Evolutionary conservation across 768 basidiomycete species (phyloP).

Genomic region (Tylopilus sp.): DNA sequence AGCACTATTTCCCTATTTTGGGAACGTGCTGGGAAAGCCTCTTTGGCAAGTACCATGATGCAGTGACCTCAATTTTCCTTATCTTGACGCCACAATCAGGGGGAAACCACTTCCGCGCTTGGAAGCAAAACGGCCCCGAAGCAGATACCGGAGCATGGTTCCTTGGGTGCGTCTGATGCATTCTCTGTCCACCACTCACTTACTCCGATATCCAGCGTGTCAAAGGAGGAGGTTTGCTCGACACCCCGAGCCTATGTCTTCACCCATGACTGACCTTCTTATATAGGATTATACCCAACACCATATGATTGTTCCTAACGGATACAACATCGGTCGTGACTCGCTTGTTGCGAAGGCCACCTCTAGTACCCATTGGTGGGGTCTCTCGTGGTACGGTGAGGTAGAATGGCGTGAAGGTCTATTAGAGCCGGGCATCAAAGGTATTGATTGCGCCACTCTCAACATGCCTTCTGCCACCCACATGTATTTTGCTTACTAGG

Average conservation of each 20-base stretch:
- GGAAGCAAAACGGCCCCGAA: conserved; percentile 80
- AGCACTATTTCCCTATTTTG: conserved; percentile 73
- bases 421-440: conserved; percentile 63
- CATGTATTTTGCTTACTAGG: conserved; percentile 40
- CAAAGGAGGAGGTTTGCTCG: conserved; percentile 58
- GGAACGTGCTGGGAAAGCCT: conserved; percentile 90
- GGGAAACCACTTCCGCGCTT: conserved; percentile 88
- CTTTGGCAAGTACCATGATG: conserved; percentile 42
- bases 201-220: conserved; percentile 44
- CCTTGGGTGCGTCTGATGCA: conserved; percentile 52
- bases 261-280: neutral
- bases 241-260: neutral
- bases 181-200: neutral
- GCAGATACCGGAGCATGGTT: conserved; percentile 83
- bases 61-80: neutral
- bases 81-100: conserved; percentile 36
- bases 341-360: conserved; percentile 67
- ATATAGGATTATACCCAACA: conserved; percentile 52
- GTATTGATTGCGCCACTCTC: conserved; percentile 33
- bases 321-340: conserved; percentile 82
- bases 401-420: conserved; percentile 74
- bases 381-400: conserved; percentile 71
- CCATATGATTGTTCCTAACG: conserved; percentile 73
- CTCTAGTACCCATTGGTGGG: conserved; percentile 56
- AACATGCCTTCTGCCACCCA: neutral